Percentiles rank a stretch among this genome's conserved stretches.
Conservation (phyloP, 192 early-diverging fungal genomes). For the Gaertneriomyces semiglobifer region DNA sequence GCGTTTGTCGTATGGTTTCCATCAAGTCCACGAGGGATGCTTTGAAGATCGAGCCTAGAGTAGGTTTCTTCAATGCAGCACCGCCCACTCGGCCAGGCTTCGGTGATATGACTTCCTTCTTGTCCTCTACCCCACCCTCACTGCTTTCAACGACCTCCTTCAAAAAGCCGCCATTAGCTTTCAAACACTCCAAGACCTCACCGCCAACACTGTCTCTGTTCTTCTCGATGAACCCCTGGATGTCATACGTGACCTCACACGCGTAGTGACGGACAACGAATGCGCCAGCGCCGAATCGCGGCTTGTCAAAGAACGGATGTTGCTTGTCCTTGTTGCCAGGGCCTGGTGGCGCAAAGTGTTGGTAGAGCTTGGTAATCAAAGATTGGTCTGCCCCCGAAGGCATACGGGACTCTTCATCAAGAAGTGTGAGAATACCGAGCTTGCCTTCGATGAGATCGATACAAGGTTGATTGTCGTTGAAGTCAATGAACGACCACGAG, state of each 20-base stretch:
- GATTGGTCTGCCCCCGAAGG: slow-evolving; percentile 83
- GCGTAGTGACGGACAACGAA: slow-evolving; percentile 98
- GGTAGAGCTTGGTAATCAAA: slow-evolving; percentile 87
- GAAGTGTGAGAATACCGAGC: slow-evolving; percentile 87
- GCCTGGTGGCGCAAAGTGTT: slow-evolving; percentile 63
- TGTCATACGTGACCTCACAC: slow-evolving; percentile 87
- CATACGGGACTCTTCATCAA: slow-evolving; percentile 89
- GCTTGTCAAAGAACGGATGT: slow-evolving; percentile 81
- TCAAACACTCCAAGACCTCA: slow-evolving; percentile 77
- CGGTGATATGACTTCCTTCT: slow-evolving; percentile 24
- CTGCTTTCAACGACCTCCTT: slow-evolving; percentile 66
- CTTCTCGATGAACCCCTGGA: slow-evolving; percentile 95
- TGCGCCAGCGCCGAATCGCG: slow-evolving; percentile 78
- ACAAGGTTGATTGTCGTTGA: slow-evolving; percentile 98
- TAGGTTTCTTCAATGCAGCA: slow-evolving; percentile 71
- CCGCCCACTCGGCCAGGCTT: slow-evolving; percentile 34
- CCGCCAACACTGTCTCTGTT: slow-evolving; percentile 98
- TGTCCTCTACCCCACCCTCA: slow-evolving; percentile 31
- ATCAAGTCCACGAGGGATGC: slow-evolving; percentile 86
- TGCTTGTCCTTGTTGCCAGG: slow-evolving; percentile 7
- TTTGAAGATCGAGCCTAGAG: slow-evolving; percentile 97
- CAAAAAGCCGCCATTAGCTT: slow-evolving; percentile 72
- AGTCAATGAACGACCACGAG: slow-evolving; percentile 97
- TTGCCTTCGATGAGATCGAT: slow-evolving; percentile 97
- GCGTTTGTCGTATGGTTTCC: slow-evolving; percentile 90